A percentile compares a stretch with the other conserved stretches of the same genome.
Conservation (phyloP, 257 asterid genomes). For the Lithospermum erythrorhizon region DNA sequence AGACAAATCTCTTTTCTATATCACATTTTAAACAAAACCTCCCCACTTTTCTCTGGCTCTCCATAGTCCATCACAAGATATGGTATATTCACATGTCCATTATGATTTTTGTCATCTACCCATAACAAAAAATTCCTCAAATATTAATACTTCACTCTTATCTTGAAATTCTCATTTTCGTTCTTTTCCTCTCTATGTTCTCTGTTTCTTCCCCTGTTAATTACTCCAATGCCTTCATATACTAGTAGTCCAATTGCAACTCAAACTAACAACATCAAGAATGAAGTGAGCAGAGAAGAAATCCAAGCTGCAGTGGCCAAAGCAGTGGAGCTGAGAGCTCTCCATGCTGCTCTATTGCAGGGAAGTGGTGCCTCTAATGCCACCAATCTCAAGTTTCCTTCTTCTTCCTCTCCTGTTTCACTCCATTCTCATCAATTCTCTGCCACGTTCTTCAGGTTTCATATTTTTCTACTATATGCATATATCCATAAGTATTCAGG, state of each 20-base stretch:
- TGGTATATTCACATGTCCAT: constrained; percentile 24
- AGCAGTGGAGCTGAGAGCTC: constrained; percentile 81
- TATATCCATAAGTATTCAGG: too few species aligned
- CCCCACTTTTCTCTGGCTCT: constrained; percentile 7
- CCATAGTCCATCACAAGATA: constrained; percentile 29
- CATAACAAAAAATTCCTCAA: constrained; percentile 9
- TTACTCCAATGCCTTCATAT: constrained; percentile 12
- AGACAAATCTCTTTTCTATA: constrained; percentile 28
- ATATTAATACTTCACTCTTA: background rate
- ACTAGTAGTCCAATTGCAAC: constrained; percentile 16
- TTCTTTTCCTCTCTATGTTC: constrained; percentile 8
- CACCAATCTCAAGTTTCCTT: constrained; percentile 22
- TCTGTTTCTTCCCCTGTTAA: constrained; percentile 5
- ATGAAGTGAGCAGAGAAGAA: constrained; percentile 37
- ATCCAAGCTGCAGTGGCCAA: constrained; percentile 72
- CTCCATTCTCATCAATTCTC: constrained; percentile 48
- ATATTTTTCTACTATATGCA: constrained; percentile 14
- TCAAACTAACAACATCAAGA: constrained; percentile 9
- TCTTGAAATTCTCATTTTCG: background rate
- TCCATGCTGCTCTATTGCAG: constrained; percentile 79
- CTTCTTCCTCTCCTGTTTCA: constrained; percentile 54
- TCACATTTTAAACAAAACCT: background rate
- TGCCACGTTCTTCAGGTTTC: constrained; percentile 89
- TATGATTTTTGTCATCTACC: constrained; percentile 19
- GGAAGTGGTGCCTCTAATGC: constrained; percentile 30